Evolutionary conservation across 2,329 filamentous ascomycete genomes (phyloP).

Genomic region (Trichoderma polysporum): DNA sequence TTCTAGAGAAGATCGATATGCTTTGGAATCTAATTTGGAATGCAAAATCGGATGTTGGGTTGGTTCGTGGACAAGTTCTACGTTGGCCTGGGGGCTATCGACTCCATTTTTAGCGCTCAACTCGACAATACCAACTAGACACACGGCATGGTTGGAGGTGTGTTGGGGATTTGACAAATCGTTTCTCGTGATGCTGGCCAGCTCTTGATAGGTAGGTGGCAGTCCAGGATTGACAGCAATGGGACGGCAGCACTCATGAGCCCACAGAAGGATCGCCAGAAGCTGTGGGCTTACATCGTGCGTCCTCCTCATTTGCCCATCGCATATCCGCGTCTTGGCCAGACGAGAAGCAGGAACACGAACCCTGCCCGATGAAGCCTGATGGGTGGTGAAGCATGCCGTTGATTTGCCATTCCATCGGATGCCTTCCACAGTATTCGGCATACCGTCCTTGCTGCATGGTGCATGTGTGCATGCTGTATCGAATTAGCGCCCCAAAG

Average conservation of each 20-base stretch:
- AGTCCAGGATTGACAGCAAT: background rate
- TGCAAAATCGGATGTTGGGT: conserved; percentile 5
- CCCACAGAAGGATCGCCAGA: conserved; percentile 15
- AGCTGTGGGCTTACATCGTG: conserved; percentile 13
- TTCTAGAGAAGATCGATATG: conserved; percentile 18
- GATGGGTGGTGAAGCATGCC: background rate
- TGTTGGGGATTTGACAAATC: background rate
- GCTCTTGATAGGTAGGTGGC: background rate
- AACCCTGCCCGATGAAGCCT: conserved; percentile 13
- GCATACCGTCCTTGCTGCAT: background rate
- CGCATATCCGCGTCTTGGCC: background rate
- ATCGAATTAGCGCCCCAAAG: background rate
- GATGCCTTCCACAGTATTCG: background rate
- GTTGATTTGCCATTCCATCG: background rate
- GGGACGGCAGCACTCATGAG: background rate
- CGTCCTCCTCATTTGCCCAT: background rate
- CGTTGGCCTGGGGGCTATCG: background rate
- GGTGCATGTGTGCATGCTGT: background rate
- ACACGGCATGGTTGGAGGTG: background rate
- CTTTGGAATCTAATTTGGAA: conserved; percentile 17
- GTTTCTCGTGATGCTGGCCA: conserved; percentile 1
- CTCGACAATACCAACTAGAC: background rate
- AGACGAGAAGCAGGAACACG: conserved; percentile 15
- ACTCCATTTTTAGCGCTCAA: background rate
- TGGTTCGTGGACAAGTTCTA: background rate